Evolutionary conservation across 495 filamentous ascomycete species (phyloP), one percentile per base, ranked within the genome.

Genomic region (Xylaria grammica): DNA sequence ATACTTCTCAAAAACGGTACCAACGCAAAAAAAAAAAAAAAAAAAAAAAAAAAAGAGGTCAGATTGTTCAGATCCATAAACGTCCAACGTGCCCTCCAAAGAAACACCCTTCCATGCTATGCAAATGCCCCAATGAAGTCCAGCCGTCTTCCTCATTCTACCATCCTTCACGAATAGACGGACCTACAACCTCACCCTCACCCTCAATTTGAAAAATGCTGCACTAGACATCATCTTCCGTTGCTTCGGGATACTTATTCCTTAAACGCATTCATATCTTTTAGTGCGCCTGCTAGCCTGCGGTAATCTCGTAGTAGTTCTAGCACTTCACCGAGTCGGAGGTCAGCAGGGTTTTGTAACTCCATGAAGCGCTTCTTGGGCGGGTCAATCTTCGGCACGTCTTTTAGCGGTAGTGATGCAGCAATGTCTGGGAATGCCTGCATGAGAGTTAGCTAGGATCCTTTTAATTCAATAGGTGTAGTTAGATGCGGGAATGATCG

Each of bases 231-330:
- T 15, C n/a, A 27, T 29, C 27, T 2, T 8, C 46, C 22, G 2
- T 48, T 26, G 22, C 22, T 15, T 40, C 36, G 1, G 10, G 36
- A 15, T 6, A 4, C 26, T 63, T 22, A 64, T 51, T 81, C 76
- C 59, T 79, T 85, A 54, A 89, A 81, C 34, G 83, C 86, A 4
- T 85, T 84, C 73, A 84, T 75, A 60, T 86, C 83, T 72, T 84
- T 85, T 72, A 93, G 75, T 26, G 85, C 89, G 20, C 78, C 82
- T 8, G 91, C 92, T 13, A 99, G 78, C 52, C 94, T 80, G 65
- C 93, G 89, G 74, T 98, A 99, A 76, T 97, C 95, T 68, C 86
- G 86, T 56, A 99, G 77, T 64, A 99, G 72, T 61, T 91, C 87
- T 42, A 91, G 78, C 44, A 97, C 88, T 69, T 99, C 95, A 20